Evolutionary conservation across 352 stramenopile species (phyloP).

Genomic region (Globisporangium orthogonon): DNA sequence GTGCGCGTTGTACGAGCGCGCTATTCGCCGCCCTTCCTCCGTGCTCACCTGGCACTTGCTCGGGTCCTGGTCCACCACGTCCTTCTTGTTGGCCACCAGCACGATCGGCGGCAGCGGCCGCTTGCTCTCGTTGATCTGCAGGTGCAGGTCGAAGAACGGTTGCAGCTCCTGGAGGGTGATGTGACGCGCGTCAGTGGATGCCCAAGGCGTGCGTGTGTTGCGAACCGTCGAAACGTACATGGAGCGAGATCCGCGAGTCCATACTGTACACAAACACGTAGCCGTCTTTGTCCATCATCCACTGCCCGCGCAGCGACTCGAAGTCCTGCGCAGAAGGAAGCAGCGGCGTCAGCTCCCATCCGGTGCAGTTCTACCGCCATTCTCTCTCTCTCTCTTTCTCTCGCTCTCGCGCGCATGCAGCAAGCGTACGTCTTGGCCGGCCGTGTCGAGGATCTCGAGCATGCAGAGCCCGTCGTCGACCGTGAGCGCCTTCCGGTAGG

Average conservation of each 20-base stretch:
- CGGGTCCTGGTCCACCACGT: conserved; percentile 76
- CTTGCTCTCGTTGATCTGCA: conserved; percentile 86
- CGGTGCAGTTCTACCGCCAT: no score
- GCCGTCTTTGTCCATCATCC: conserved; percentile 90
- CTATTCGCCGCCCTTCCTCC: conserved; percentile 79
- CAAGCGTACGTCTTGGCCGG: conserved; percentile 73
- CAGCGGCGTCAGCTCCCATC: no score
- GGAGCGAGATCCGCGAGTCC: conserved; percentile 82
- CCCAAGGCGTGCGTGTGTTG: not conserved
- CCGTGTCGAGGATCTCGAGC: conserved; percentile 89
- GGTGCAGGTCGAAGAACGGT: conserved; percentile 83
- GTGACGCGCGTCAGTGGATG: not conserved
- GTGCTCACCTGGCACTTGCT: conserved; percentile 82
- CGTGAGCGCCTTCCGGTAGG: conserved; percentile 84
- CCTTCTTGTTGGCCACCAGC: conserved; percentile 88
- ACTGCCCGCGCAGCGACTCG: conserved; percentile 81
- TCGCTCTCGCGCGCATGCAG: no score
- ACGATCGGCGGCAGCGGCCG: conserved; percentile 78
- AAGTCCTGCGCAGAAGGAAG: conserved; percentile 46
- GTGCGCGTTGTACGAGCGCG: conserved; percentile 78
- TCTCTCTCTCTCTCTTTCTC: no score
- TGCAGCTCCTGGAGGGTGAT: conserved; percentile 52
- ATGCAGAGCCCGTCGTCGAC: conserved; percentile 83
- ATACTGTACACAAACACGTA: conserved; percentile 91
- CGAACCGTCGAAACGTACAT: conserved; percentile 27